Evolutionary conservation across 2,329 filamentous ascomycete species (phyloP), one percentile per base, ranked within the genome.

Genomic region (Whalleya microplaca): DNA sequence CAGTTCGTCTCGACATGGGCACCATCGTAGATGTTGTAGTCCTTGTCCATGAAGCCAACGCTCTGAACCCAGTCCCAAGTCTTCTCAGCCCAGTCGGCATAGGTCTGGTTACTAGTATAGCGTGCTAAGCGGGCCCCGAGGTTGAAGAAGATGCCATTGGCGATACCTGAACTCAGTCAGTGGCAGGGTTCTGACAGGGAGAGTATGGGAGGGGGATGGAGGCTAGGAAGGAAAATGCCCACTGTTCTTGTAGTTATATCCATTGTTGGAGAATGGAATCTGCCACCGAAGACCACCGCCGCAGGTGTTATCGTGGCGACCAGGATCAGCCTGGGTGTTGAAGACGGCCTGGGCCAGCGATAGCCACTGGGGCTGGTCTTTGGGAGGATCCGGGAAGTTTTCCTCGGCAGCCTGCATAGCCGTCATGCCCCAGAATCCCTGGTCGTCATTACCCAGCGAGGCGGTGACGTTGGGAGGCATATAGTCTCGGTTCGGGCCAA

Each of bases 251-350:
- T 72, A 72, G 56, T 72, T 62, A 46, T 76, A 77, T 57, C 85
- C 85, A 37, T 76, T 79, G 67, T 87, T 86, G 66, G 79, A 81
- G 9, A 80, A 76, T 69, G 82, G 87, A 45, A 89, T 84, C 71
- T 90, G 87, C 87, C 87, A 90, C 62, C 82, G 81, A 59, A 90
- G 68, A 16, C 87, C 87, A 54, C 87, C 87, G 49, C 75, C 76
- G 67, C 87, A 90, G 0, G 79, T 79, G 0, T 70, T 59, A 62
- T 89, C 82, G 78, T 85, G 87, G 19, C 86, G 78, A 52, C 82
- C 77, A 4, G 74, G 70, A 18, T 72, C 69, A 1, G 80, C 81
- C 65, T 88, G 85, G 0, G 80, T 84, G 66, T 88, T 85, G 71
- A 87, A 89, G 0, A 87, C 84, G 2, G 83, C 84, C 64, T 86